Conservation (phyloP, 257 asterid genomes). For the Echium plantagineum region DNA sequence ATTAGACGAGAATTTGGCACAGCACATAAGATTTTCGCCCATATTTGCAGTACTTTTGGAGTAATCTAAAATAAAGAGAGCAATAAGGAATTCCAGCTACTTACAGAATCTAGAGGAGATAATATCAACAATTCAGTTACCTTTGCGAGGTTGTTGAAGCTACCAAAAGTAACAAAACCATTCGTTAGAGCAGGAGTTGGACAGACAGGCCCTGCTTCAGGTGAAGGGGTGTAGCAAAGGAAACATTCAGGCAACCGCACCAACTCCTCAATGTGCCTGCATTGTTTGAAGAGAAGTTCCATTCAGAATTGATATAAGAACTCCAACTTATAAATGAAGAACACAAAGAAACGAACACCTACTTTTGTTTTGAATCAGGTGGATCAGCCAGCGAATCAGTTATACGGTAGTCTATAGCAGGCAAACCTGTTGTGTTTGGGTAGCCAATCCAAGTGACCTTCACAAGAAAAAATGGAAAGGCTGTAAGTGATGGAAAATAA, state of each 20-base stretch:
- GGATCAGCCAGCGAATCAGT: conserved; percentile 86
- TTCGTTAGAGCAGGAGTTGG: conserved; percentile 82
- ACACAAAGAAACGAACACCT: conserved; percentile 7
- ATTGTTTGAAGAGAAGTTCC: conserved; percentile 15
- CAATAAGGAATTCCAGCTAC: background rate
- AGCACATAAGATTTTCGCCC: conserved; percentile 91
- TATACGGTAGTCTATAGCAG: conserved; percentile 90
- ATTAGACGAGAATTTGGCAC: conserved; percentile 94
- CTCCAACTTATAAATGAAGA: conserved; percentile 1
- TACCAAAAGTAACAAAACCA: conserved; percentile 94
- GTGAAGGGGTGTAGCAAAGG: conserved; percentile 94
- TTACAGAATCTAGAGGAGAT: background rate
- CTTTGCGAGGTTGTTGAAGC: conserved; percentile 99
- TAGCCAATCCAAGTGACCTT: conserved; percentile 99
- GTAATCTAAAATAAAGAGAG: conserved; percentile 48
- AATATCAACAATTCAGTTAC: conserved; percentile 25
- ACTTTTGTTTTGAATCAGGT: conserved; percentile 75
- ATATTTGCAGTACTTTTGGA: conserved; percentile 89
- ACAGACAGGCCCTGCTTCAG: conserved; percentile 89
- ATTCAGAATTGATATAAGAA: background rate
- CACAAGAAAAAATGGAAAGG: background rate
- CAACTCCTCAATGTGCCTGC: conserved; percentile 93
- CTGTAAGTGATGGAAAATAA: background rate
- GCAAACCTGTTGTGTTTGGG: conserved; percentile 98
- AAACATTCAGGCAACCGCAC: conserved; percentile 81